Percentiles rank a stretch among this genome's conserved stretches.
Evolutionary conservation across 2,329 filamentous ascomycete genomes (phyloP).

Genomic region (Fusarium burgessii): DNA sequence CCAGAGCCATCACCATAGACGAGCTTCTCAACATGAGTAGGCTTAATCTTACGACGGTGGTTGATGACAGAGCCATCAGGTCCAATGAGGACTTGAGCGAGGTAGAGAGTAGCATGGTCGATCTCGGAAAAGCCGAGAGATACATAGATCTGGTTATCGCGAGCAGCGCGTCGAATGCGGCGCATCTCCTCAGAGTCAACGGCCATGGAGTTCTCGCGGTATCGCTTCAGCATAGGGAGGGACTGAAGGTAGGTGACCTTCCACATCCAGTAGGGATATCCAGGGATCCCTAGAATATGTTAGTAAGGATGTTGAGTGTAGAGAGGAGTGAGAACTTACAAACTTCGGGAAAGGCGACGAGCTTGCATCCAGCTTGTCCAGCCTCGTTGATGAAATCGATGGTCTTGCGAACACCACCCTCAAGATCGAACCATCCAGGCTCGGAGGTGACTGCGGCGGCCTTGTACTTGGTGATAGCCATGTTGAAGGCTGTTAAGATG

Average conservation of each 20-base stretch:
- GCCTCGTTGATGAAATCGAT: constrained; percentile 68
- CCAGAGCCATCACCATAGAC: constrained; percentile 68
- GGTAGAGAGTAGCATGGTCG: constrained; percentile 59
- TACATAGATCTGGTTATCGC: constrained; percentile 58
- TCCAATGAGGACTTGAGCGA: constrained; percentile 65
- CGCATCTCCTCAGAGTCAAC: constrained; percentile 58
- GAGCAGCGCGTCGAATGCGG: constrained; percentile 55
- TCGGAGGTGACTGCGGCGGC: constrained; percentile 43
- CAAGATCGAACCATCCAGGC: constrained; percentile 66
- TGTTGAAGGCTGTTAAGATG: not conserved
- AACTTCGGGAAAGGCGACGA: constrained; percentile 67
- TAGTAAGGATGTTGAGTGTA: fast-evolving
- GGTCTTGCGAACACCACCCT: constrained; percentile 66
- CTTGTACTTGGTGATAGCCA: constrained; percentile 45
- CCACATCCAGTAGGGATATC: constrained; percentile 62
- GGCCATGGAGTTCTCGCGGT: constrained; percentile 54
- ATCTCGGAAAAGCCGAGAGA: constrained; percentile 64
- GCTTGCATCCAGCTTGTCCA: constrained; percentile 62
- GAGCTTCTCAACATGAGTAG: constrained; percentile 61
- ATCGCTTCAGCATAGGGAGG: constrained; percentile 50
- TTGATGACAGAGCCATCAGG: constrained; percentile 59
- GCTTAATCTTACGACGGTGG: constrained; percentile 64
- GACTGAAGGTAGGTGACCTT: constrained; percentile 49
- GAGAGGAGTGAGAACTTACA: constrained; percentile 40
- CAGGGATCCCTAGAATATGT: constrained; percentile 57